A percentile compares a stretch with the other conserved stretches of the same genome.
Conservation (phyloP, 1,284 basidiomycete species). For the Albatrellus sp. region DNA sequence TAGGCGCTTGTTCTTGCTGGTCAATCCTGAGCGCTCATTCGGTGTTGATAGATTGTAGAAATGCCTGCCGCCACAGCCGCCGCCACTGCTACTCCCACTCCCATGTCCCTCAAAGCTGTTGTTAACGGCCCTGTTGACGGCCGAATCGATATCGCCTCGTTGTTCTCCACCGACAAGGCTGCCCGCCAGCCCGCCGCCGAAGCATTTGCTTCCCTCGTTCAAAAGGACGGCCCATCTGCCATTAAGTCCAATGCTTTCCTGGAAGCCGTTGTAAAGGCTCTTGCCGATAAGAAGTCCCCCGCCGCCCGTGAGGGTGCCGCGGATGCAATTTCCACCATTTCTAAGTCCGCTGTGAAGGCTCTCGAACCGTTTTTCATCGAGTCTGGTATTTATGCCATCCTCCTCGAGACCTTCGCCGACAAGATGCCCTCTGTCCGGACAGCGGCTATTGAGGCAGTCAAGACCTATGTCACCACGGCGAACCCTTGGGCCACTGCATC, state of each 20-base stretch:
- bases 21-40: neutral
- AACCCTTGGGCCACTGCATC: conserved; percentile 84
- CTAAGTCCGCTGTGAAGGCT: conserved; percentile 68
- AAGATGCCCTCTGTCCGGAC: conserved; percentile 81
- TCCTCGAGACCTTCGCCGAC: conserved; percentile 89
- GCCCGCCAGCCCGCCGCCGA: conserved; percentile 59
- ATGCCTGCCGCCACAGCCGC: conserved; percentile 64
- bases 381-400: conserved; percentile 73
- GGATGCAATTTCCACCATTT: conserved; percentile 57
- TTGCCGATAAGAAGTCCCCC: conserved; percentile 85
- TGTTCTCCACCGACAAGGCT: conserved; percentile 67
- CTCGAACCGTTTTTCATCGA: conserved; percentile 86
- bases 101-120: conserved; percentile 54
- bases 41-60: conserved; percentile 32
- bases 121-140: conserved; percentile 30
- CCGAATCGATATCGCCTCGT: conserved; percentile 13
- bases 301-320: conserved; percentile 80
- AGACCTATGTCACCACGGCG: conserved; percentile 70
- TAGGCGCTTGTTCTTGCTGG: neutral
- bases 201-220: conserved; percentile 59
- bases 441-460: conserved; percentile 79
- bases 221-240: conserved; percentile 81
- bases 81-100: conserved; percentile 32
- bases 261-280: conserved; percentile 75
- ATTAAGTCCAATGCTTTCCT: conserved; percentile 70